A percentile compares a stretch with the other conserved stretches of the same genome.
These are phyloP conservation scores for Kluyveromyces aestuarii DNA, from an alignment of 805 yeast genomes.

Conservation along the genomic window DNA sequence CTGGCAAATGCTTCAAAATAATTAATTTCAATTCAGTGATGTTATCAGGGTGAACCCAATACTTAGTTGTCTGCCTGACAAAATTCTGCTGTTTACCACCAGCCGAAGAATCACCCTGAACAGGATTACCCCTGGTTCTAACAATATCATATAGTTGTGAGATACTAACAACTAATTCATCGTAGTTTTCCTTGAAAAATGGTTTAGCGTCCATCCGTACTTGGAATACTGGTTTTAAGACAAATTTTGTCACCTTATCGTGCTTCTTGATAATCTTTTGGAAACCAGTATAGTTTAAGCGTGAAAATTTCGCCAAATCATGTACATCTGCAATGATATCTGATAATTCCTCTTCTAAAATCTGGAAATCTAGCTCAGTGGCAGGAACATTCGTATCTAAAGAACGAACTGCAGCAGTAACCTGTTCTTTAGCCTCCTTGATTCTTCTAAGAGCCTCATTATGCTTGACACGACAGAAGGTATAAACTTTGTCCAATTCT, in stretches of 20 bases:
- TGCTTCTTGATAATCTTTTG: constrained; percentile 95
- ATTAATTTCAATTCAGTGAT: constrained; percentile 92
- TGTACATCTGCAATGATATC: constrained; percentile 96
- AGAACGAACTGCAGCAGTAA: constrained; percentile 53
- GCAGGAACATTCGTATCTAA: constrained; percentile 41
- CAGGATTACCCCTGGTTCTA: constrained; percentile 93
- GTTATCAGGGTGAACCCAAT: constrained; percentile 99
- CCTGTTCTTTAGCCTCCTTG: constrained; percentile 69
- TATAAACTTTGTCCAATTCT: constrained; percentile 87
- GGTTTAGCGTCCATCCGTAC: constrained; percentile 91
- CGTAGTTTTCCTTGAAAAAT: constrained; percentile 92
- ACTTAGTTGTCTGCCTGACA: constrained; percentile 96
- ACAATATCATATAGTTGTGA: constrained; percentile 87
- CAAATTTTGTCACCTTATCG: constrained; percentile 78
- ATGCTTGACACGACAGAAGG: constrained; percentile 81
- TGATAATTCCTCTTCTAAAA: constrained; percentile 63
- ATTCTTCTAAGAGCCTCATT: constrained; percentile 81
- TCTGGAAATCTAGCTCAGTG: constrained; percentile 62
- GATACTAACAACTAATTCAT: constrained; percentile 76
- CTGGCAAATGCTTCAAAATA: constrained; percentile 91
- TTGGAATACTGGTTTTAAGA: constrained; percentile 84
- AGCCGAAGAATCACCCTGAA: constrained; percentile 91
- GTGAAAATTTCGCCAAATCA: constrained; percentile 87
- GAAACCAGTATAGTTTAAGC: constrained; percentile 93
- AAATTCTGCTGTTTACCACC: constrained; percentile 98